Evolutionary conservation across 208 protist species (phyloP), one percentile per base, ranked within the genome.

Genomic region (Tritrichomonas musculus): DNA sequence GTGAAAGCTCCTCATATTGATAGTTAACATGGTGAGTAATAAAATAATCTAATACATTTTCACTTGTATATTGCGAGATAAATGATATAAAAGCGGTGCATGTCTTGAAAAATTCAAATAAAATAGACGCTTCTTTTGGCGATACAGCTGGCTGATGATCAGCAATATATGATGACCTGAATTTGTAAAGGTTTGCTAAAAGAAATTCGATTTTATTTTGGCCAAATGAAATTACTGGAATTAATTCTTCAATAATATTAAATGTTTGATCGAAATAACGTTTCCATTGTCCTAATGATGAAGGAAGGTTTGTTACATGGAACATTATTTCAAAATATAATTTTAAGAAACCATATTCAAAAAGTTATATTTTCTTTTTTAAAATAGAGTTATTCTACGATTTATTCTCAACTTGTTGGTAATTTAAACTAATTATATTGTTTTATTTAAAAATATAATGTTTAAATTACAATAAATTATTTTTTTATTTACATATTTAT

Each of bases 81-180:
- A 88, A 55, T 27, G 47, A 33, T 39, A 88, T 44, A 88, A 88
- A 88, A 53, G 77, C 77, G 5, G 77, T 2, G 0, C 41, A 53
- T 33, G 77, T 88, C n/a, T 88, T 53, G 9, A 50, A 44, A 88
- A 88, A 88, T 17, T 88, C 77, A 30, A 88, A 47, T 39, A 88
- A 39, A 57, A 60, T 33, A 5, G 9, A 47, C 11, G 14, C 77
- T 50, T 82, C 73, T 20, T 53, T 88, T 3, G 39, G 33, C 0
- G 77, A 9, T 13, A 60, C 11, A 69, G 27, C 8, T 69, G 11
- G 27, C 27, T 13, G 3, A 8, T 69, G 27, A n/a, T 17, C 27
- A n/a, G 5, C 25, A n/a, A 60, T 3, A 69, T n/a, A 69, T 69
- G 64, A 13, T 33, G 8, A 5, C 20, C 27, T 13, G 64, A 69